Evolutionary conservation across 192 early-diverging fungal species (phyloP).

Genomic region (Mortierella claussenii): DNA sequence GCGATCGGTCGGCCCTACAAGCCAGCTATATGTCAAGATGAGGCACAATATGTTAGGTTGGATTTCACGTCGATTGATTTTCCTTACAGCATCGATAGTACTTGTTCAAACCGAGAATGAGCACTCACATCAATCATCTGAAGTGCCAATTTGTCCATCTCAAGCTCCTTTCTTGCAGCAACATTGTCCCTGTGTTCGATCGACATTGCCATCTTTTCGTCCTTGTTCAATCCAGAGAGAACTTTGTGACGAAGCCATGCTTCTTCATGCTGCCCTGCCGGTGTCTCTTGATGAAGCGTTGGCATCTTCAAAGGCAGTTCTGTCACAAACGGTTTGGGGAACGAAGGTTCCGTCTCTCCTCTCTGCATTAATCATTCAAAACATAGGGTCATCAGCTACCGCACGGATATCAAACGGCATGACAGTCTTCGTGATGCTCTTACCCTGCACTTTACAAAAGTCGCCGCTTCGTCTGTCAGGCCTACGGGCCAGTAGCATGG

Average conservation of each 20-base stretch:
- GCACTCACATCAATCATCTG: slow-evolving; percentile 77
- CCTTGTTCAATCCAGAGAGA: slow-evolving; percentile 65
- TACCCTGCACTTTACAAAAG: slow-evolving; percentile 81
- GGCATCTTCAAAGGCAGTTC: slow-evolving; percentile 28
- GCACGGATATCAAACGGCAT: too few relatives aligned
- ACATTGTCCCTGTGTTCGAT: slow-evolving; percentile 45
- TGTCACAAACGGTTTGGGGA: slow-evolving; percentile 71
- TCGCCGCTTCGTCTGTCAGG: slow-evolving; percentile 72
- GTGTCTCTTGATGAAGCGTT: slow-evolving; percentile 22
- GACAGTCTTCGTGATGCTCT: too few relatives aligned
- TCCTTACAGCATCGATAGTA: too few relatives aligned
- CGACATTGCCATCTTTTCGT: slow-evolving; percentile 60
- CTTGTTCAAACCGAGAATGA: too few relatives aligned
- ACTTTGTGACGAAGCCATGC: slow-evolving; percentile 62
- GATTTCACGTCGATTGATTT: too few relatives aligned
- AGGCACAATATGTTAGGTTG: too few relatives aligned
- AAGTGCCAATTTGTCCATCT: slow-evolving; percentile 85
- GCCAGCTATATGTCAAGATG: slow-evolving; percentile 57
- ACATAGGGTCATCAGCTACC: too few relatives aligned
- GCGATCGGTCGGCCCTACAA: slow-evolving; percentile 79
- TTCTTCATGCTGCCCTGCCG: slow-evolving; percentile 47
- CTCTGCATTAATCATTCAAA: slow-evolving; percentile 44
- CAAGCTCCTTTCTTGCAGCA: slow-evolving; percentile 64
- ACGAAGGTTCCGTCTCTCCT: slow-evolving; percentile 66
- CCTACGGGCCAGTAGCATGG: slow-evolving; percentile 89